Evolutionary conservation across 345 rosid genomes (phyloP).

Genomic region (Brassica incana): DNA sequence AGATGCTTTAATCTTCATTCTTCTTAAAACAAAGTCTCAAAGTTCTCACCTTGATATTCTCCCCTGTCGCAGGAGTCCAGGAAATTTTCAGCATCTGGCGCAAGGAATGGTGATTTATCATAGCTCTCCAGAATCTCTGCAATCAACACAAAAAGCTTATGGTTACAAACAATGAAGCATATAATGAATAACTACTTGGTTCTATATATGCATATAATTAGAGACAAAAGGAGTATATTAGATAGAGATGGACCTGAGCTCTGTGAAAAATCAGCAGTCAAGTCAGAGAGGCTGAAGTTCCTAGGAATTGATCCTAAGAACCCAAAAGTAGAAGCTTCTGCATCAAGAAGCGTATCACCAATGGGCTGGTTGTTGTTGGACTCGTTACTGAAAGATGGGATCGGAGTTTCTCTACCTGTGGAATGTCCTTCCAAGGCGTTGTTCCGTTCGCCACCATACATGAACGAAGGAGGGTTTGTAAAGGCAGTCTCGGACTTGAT

Average conservation of each 20-base stretch:
- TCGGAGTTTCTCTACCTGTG: slow-evolving; percentile 63
- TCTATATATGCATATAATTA: background rate
- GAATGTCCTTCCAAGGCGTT: slow-evolving; percentile 67
- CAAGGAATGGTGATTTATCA: slow-evolving; percentile 79
- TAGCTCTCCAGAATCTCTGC: slow-evolving; percentile 87
- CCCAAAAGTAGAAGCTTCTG: slow-evolving; percentile 77
- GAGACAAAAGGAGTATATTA: too few species aligned
- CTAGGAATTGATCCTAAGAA: slow-evolving; percentile 76
- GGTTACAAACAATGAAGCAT: slow-evolving; percentile 13
- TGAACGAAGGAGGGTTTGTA: slow-evolving; percentile 60
- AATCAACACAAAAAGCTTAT: slow-evolving; percentile 6
- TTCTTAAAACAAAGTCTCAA: background rate
- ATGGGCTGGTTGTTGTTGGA: slow-evolving; percentile 59
- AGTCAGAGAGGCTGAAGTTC: slow-evolving; percentile 89
- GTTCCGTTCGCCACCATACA: slow-evolving; percentile 74
- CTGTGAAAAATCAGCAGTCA: slow-evolving; percentile 83
- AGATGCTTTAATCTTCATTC: slow-evolving; percentile 10
- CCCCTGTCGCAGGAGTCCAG: slow-evolving; percentile 61
- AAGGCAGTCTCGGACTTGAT: slow-evolving; percentile 77
- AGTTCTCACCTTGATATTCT: slow-evolving; percentile 59
- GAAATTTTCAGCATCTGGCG: slow-evolving; percentile 48
- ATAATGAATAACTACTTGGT: background rate
- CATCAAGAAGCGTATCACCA: slow-evolving; percentile 67
- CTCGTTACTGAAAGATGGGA: slow-evolving; percentile 72
- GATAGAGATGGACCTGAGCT: slow-evolving; percentile 63